Conservation (phyloP, 129 eudicot genomes). For the Saussurea involucrata region DNA sequence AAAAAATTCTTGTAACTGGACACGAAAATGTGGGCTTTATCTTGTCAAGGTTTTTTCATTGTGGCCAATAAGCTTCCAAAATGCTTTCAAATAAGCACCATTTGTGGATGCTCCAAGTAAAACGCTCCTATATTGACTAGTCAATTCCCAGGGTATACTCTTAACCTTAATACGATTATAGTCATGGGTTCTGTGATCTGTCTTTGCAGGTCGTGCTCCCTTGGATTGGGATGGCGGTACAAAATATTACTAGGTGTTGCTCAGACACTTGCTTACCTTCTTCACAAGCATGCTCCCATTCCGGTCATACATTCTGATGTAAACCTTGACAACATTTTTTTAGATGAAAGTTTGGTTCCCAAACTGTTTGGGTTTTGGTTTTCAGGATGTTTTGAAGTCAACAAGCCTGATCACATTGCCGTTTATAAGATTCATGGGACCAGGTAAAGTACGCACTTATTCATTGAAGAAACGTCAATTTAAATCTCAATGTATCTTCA, state of each 20-base stretch:
- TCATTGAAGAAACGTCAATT: no score
- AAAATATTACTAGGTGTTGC: conserved; percentile 17
- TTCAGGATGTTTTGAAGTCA: background rate
- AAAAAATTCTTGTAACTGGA: background rate
- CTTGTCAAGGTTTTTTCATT: background rate
- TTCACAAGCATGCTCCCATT: conserved; percentile 12
- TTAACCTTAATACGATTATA: background rate
- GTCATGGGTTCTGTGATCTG: background rate
- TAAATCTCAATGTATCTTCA: no score
- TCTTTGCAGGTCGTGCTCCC: background rate
- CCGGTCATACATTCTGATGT: conserved; percentile 6
- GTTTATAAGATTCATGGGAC: no score
- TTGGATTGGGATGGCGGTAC: conserved; percentile 15
- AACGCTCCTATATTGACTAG: no score
- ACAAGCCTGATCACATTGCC: no score
- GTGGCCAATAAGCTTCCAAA: background rate
- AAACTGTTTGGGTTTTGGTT: conserved; percentile 18
- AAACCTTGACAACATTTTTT: background rate
- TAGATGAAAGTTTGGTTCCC: conserved; percentile 11
- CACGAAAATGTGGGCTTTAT: background rate
- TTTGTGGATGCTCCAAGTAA: no score
- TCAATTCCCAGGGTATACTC: no score
- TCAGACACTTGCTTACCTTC: conserved; percentile 16
- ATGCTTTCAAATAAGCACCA: no score
- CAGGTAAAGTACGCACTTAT: no score